phyloP scores from a whole-genome alignment of 352 stramenopile genomes.

The Globisporangium nodosum region DNA sequence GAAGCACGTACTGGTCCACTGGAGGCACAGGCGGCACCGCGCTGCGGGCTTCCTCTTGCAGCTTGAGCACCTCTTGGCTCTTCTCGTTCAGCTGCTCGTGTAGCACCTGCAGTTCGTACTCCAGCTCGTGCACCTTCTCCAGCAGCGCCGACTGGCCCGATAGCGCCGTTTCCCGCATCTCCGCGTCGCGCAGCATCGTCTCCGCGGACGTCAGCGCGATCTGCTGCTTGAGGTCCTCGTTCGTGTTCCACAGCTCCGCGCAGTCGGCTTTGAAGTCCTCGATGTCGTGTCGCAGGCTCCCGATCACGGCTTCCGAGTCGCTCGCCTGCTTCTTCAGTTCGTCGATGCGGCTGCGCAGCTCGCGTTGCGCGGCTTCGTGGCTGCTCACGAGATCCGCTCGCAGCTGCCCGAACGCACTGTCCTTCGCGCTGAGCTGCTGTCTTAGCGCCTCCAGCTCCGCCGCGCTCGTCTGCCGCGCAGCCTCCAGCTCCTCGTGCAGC shows the following conservation, averaged over 20 bases:
- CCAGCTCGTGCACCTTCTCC: conserved; percentile 50
- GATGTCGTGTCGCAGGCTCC: conserved; percentile 39
- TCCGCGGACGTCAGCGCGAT: conserved; percentile 47
- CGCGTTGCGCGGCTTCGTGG: conserved; percentile 13
- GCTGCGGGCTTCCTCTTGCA: conserved; percentile 24
- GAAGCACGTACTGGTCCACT: conserved; percentile 31
- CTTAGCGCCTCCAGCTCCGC: conserved; percentile 15
- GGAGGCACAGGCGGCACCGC: background rate
- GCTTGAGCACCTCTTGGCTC: conserved; percentile 35
- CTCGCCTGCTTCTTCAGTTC: conserved; percentile 31
- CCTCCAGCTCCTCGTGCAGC: conserved; percentile 11
- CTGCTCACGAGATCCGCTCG: conserved; percentile 17
- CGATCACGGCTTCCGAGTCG: conserved; percentile 19
- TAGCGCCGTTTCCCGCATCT: conserved; percentile 50
- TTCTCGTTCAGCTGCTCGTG: conserved; percentile 62
- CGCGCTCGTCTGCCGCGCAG: conserved; percentile 5
- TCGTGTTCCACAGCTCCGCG: conserved; percentile 69
- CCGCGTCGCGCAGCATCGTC: conserved; percentile 52
- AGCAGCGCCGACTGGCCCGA: conserved; percentile 41
- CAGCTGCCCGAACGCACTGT: conserved; percentile 19
- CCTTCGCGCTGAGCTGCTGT: conserved; percentile 16
- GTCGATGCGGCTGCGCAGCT: conserved; percentile 24
- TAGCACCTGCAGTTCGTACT: conserved; percentile 51
- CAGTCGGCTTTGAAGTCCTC: conserved; percentile 82
- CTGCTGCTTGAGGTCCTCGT: conserved; percentile 78